A percentile compares a stretch with the other conserved stretches of the same genome.
These are phyloP conservation scores for Alternaria arborescens DNA, from an alignment of 2,329 filamentous ascomycete genomes.

Conservation along the genomic window DNA sequence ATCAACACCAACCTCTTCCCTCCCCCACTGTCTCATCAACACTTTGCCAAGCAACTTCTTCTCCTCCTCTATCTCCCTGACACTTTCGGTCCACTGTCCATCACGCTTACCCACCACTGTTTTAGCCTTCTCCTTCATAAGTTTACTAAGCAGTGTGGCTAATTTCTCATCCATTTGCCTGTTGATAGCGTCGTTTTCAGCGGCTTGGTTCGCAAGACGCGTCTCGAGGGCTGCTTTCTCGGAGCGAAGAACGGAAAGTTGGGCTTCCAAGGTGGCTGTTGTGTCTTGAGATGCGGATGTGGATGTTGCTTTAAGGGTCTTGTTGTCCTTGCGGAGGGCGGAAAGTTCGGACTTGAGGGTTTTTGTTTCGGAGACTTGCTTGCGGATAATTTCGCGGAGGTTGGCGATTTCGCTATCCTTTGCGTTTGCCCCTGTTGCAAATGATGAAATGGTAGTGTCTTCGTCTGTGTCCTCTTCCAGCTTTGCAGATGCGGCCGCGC, in stretches of 20 bases:
- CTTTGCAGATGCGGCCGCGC: slow-evolving; percentile 21
- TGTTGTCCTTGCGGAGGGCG: slow-evolving; percentile 25
- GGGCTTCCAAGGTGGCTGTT: slow-evolving; percentile 17
- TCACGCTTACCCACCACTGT: slow-evolving; percentile 43
- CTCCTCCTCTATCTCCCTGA: slow-evolving; percentile 33
- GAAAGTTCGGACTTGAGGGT: slow-evolving; percentile 29
- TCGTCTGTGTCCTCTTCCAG: slow-evolving; percentile 23
- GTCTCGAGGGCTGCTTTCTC: slow-evolving; percentile 33
- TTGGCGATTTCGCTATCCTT: slow-evolving; percentile 40
- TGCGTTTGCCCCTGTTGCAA: slow-evolving; percentile 17
- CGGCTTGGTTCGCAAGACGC: slow-evolving; percentile 29
- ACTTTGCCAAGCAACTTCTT: slow-evolving; percentile 43
- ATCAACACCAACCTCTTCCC: slow-evolving; percentile 43
- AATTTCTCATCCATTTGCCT: slow-evolving; percentile 46
- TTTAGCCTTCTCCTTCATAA: slow-evolving; percentile 45
- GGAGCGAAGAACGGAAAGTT: slow-evolving; percentile 20
- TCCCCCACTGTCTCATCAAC: slow-evolving; percentile 49
- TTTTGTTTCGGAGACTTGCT: slow-evolving; percentile 37
- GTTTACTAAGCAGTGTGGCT: slow-evolving; percentile 35
- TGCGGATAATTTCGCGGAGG: slow-evolving; percentile 38
- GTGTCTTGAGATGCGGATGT: slow-evolving; percentile 20
- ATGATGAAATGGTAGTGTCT: slow-evolving; percentile 21
- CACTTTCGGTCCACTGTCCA: slow-evolving; percentile 45
- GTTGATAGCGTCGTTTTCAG: slow-evolving; percentile 43
- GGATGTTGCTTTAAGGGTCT: slow-evolving; percentile 26